Base-by-base conservation (phyloP, 345 rosid species). In the Hibiscus tridactylites region DNA sequence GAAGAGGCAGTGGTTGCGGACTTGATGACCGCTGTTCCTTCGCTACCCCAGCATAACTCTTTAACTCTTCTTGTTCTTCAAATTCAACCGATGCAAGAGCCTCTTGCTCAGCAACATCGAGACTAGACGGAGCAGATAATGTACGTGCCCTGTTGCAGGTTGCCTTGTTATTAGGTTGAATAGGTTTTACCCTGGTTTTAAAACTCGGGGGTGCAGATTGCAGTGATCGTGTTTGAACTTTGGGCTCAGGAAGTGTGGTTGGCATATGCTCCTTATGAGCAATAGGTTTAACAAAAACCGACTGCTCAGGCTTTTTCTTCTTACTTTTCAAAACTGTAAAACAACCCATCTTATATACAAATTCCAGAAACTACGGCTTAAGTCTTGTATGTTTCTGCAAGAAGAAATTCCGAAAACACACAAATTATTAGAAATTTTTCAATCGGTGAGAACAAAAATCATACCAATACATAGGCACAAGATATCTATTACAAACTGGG, bases 191-290 rank as follows among this genome's bases (percentile, higher is more conserved):
- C 64, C 99, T 81, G 4, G 96, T 85, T 76, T 83, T 88, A 85
- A 95, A 95, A 81, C 99, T 95, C 6, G 99, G 92, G 7, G 99
- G 99, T 29, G 99, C 98, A 0, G 99, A 95, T 65, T 88, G 97
- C 60, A 95, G 81, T 9, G 85, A 80, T 37, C 96, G 91, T 5
- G 85, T 81, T 71, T 79, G 83, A 61, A 83, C 60, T 73, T 81
- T 87, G 1, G 96, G 98, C 80, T 90, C 96, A 0, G 98, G 99
- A 77, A 95, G 81, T 19, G 80, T 87, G 39, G 89, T 89, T 12
- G 98, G 97, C 8, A 49, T 76, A n/a, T 76, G 88, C 76, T 87
- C 96, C 83, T 87, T 87, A 24, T 78, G 82, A 78, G 78, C 83
- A 11, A 76, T 68, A 19, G 83, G 81, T 65, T 86, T 88, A 58